These are phyloP conservation scores for Pythium dissimile DNA, from an alignment of 352 stramenopile species.

Conservation along the genomic window DNA sequence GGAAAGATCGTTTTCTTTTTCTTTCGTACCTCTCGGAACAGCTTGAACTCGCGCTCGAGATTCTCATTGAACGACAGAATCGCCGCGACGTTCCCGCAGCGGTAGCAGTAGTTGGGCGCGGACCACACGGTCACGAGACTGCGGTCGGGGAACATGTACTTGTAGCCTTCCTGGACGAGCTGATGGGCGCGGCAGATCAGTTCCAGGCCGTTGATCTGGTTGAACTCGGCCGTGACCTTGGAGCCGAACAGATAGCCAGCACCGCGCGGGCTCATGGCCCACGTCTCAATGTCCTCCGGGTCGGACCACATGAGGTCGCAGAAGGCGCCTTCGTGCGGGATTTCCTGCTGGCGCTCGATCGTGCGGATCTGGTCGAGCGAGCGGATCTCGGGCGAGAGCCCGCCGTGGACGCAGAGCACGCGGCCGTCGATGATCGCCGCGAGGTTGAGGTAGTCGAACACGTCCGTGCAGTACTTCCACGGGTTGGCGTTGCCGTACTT, in stretches of 20 bases:
- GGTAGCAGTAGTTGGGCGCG: conserved; percentile 85
- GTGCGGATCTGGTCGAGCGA: conserved; percentile 95
- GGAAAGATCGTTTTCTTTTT: too few relatives aligned
- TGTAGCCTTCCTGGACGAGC: conserved; percentile 89
- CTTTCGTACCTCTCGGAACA: conserved; percentile 76
- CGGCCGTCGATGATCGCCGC: conserved; percentile 92
- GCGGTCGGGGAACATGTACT: conserved; percentile 89
- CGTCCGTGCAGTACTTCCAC: conserved; percentile 96
- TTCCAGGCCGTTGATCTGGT: conserved; percentile 89
- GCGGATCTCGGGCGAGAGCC: conserved; percentile 92
- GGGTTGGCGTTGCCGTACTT: conserved; percentile 97
- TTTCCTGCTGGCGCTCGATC: conserved; percentile 96
- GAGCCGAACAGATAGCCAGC: conserved; percentile 86
- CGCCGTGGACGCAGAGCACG: conserved; percentile 93
- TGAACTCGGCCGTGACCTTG: conserved; percentile 88
- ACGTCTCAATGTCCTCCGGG: conserved; percentile 92
- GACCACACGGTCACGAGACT: conserved; percentile 84
- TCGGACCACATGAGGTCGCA: conserved; percentile 99
- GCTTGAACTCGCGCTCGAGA: conserved; percentile 83
- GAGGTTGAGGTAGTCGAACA: conserved; percentile 96
- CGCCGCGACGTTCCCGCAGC: conserved; percentile 79
- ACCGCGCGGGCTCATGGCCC: conserved; percentile 86
- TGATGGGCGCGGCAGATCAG: conserved; percentile 89
- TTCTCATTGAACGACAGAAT: conserved; percentile 84
- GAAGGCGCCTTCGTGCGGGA: conserved; percentile 94